A percentile compares a stretch with the other conserved stretches of the same genome.
Evolutionary conservation across 106 monocot genomes (phyloP).

Genomic region (Vanilla planifolia): DNA sequence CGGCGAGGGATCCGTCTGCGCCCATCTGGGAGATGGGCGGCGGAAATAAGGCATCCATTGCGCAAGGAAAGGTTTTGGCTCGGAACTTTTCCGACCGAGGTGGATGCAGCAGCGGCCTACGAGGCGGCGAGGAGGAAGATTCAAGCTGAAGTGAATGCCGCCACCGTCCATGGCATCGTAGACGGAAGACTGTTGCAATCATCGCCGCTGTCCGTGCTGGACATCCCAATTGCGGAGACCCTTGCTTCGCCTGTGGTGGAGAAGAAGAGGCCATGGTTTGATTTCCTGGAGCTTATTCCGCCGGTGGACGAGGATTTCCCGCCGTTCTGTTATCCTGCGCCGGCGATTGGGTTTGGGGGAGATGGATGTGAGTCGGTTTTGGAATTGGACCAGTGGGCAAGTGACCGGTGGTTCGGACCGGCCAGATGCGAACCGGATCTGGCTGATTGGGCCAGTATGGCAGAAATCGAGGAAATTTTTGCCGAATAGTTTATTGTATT

Average conservation of each 20-base stretch:
- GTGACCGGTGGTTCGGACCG: no score
- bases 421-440: no score
- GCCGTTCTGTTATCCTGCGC: background rate
- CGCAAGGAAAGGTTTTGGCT: background rate
- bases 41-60: background rate
- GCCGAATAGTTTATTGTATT: no score
- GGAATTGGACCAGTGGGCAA: no score
- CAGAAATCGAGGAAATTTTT: no score
- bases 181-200: slow-evolving; percentile 1
- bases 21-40: background rate
- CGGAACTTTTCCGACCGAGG: background rate
- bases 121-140: background rate
- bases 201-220: no score
- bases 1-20: background rate
- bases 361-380: no score
- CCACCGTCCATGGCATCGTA: background rate
- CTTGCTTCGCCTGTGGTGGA: slow-evolving; percentile 8
- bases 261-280: slow-evolving; percentile 4
- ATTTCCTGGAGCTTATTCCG: background rate
- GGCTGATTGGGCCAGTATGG: no score
- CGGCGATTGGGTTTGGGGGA: no score
- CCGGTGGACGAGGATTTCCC: background rate
- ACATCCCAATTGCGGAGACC: no score
- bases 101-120: background rate
- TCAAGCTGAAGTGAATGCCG: background rate